Conservation (phyloP, 78 protist species). For the Dictyostelium citrinum region DNA sequence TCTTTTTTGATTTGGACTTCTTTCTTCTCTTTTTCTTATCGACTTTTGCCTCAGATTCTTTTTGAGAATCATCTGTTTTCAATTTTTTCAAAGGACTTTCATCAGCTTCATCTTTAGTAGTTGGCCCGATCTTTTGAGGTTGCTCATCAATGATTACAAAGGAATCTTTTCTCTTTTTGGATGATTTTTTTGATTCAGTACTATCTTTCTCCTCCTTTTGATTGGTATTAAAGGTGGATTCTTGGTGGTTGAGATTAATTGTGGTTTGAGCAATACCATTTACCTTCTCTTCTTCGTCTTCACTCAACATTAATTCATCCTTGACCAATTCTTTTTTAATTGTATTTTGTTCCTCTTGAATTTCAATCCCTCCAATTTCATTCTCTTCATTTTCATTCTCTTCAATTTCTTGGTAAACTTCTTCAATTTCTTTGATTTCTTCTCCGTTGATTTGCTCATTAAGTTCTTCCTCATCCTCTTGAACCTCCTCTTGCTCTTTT, state of each 20-base stretch:
- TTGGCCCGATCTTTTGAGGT: background rate
- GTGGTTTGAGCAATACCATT: background rate
- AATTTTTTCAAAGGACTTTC: background rate
- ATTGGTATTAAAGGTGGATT: background rate
- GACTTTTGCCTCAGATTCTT: background rate
- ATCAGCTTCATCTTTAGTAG: background rate
- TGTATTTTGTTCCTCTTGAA: no score
- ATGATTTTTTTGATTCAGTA: background rate
- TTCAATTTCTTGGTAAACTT: no score
- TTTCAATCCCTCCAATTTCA: background rate
- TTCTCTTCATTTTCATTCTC: no score
- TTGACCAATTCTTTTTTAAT: background rate
- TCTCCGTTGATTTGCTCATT: no score
- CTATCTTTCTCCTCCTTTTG: background rate
- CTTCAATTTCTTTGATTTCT: no score
- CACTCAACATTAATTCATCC: background rate
- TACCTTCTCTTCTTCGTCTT: background rate
- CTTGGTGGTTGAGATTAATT: background rate
- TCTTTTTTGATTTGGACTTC: background rate
- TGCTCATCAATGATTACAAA: background rate
- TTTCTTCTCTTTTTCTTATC: background rate
- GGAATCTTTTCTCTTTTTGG: background rate
- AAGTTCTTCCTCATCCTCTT: no score
- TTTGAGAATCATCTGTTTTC: background rate
- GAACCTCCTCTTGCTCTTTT: no score